Conservation (phyloP, 495 filamentous ascomycete genomes). For the Penicillium parvum region DNA sequence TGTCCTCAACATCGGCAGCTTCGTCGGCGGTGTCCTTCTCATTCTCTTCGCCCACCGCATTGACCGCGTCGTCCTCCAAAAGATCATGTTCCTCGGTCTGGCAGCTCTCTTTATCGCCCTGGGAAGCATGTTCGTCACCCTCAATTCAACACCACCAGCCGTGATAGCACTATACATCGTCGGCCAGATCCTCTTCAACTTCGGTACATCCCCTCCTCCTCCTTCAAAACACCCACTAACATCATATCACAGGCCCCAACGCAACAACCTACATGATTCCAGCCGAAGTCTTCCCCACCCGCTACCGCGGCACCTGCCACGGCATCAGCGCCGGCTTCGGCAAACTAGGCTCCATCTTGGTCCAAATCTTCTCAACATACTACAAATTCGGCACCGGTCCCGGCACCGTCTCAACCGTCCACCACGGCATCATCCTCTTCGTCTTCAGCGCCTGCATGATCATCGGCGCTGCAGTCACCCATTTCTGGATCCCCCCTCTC, state of each 20-base stretch:
- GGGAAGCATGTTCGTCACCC: constrained; percentile 43
- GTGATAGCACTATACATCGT: constrained; percentile 55
- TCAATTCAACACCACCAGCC: constrained; percentile 36
- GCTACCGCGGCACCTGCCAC: constrained; percentile 54
- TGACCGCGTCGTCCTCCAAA: constrained; percentile 45
- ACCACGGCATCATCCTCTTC: constrained; percentile 41
- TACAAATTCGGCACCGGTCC: constrained; percentile 36
- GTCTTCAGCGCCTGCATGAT: constrained; percentile 47
- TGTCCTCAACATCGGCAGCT: constrained; percentile 43
- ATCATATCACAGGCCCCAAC: constrained; percentile 45
- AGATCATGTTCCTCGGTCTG: constrained; percentile 45
- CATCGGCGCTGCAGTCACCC: constrained; percentile 41
- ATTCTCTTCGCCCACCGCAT: constrained; percentile 43
- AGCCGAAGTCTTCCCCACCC: constrained; percentile 58
- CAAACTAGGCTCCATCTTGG: constrained; percentile 56
- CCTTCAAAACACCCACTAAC: constrained; percentile 7
- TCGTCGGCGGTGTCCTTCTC: constrained; percentile 42
- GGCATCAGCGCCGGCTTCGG: constrained; percentile 52
- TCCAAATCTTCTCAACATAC: constrained; percentile 49
- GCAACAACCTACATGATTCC: constrained; percentile 60
- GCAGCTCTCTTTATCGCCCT: constrained; percentile 47
- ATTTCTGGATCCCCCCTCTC: constrained; percentile 41
- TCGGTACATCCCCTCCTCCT: constrained; percentile 34
- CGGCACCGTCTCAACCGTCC: constrained; percentile 30
- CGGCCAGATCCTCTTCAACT: constrained; percentile 60